These are phyloP conservation scores for Piper betle DNA, from an alignment of 164 flowering plant genomes.

Conservation along the genomic window DNA sequence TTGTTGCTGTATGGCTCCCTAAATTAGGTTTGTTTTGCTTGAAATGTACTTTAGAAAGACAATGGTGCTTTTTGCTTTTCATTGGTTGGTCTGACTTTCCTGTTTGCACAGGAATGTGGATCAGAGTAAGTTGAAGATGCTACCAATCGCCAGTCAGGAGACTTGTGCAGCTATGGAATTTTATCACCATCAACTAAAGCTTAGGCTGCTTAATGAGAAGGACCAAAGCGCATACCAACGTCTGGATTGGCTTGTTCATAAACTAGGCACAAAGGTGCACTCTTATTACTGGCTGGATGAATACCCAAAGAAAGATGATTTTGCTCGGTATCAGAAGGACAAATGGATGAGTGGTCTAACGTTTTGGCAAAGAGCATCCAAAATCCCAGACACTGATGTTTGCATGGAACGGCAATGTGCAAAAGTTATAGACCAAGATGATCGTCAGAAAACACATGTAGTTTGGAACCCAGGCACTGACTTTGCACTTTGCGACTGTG, in stretches of 20 bases:
- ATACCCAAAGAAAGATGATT: conserved; percentile 49
- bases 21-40: conserved; percentile 42
- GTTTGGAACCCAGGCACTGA: conserved; percentile 80
- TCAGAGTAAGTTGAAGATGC: conserved; percentile 31
- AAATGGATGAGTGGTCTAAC: too few relatives aligned
- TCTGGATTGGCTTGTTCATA: conserved; percentile 22
- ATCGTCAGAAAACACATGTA: conserved; percentile 27
- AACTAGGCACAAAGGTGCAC: conserved; percentile 56
- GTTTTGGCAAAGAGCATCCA: conserved; percentile 59
- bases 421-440: conserved; percentile 40
- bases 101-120: conserved; percentile 50
- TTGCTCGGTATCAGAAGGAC: too few relatives aligned
- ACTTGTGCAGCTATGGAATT: conserved; percentile 77
- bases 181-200: conserved; percentile 75
- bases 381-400: conserved; percentile 69
- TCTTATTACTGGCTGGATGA: conserved; percentile 95
- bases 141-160: conserved; percentile 85
- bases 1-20: conserved; percentile 38
- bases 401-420: conserved; percentile 39
- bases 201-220: conserved; percentile 66
- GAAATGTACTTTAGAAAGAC: background rate
- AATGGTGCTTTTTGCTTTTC: background rate
- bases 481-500: conserved; percentile 68
- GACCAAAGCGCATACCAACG: conserved; percentile 58
- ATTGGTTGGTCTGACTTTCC: background rate